Evolutionary conservation across 2,329 filamentous ascomycete species (phyloP), one percentile per base, ranked within the genome.

Genomic region (Microdochium trichocladiopsis): DNA sequence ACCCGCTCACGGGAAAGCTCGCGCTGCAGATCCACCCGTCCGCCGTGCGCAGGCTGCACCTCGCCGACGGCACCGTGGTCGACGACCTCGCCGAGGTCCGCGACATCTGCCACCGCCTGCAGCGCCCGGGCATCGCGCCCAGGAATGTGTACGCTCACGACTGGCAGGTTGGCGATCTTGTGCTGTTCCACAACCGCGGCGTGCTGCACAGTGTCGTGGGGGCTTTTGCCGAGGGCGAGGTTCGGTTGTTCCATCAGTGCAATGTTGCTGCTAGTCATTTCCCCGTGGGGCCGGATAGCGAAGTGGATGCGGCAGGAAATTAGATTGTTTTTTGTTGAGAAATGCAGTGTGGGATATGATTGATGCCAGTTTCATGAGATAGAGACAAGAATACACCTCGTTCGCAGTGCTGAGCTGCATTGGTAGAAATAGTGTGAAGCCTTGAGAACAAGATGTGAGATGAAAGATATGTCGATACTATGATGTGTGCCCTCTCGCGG

Each of bases 131-230:
- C 0, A 91, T 92, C 59, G 79, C 80, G 12, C 87, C 88, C 0
- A 65, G 75, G 53, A 73, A 76, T 55, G 86, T 92, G 11, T 90
- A 90, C 64, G 72, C 86, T 9, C 84, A 90, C 60, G 86, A 91
- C 59, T 92, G 88, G 88, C 73, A 86, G 58, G 82, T 88, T 63
- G 87, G 87, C 4, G 88, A 91, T 62, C 69, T 90, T 53, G 88
- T 90, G 1, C 71, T 92, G 24, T 92, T 92, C 68, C 86, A 92
- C 66, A 92, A 92, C 63, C 80, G 86, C 10, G 88, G 87, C 1
- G 75, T 90, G 16, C 64, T 91, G 52, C 88, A 93, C 66, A 85
- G 80, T 2, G 88, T 92, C 2, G 87, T 89, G 0, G 88, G 87
- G 1, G 84, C 84, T 1, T 91, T 92, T 67, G 76, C 77, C 8